Evolutionary conservation across 768 basidiomycete species (phyloP), one percentile per base, ranked within the genome.

Genomic region (Suillus discolor): DNA sequence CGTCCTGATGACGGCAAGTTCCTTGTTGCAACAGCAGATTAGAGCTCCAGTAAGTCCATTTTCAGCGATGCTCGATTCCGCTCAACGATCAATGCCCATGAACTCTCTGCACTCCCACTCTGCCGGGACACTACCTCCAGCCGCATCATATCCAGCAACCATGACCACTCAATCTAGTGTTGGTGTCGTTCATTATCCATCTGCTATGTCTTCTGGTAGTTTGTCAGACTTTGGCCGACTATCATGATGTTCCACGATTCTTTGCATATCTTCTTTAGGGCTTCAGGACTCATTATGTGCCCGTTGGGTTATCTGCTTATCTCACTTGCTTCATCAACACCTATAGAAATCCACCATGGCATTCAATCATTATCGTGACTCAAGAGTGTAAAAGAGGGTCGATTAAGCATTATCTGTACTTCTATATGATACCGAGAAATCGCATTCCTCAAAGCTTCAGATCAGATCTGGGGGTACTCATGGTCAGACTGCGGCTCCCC

Each of bases 1-100:
- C 70, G 91, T 93, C 69, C 83, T 93, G 71, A 87, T 90, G 71
- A 88, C 91, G 4, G 91, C 92, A 47, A 82, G 78, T 67, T 80
- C 82, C 53, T 78, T 86, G 61, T 79, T 84, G 34, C 81, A 82
- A 66, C 83, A 83, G 60, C 82, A 84, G 64, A 78, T 75, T 55
- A 78, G 73, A 57, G 53, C 67, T 42, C 62, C 75, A 61, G 65
- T 74, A 68, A 72, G 72, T 70, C 70, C 72, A 66, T 62, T 74
- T 44, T 65, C 70, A 60, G 47, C 70, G 28, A 59, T 69, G 57
- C 66, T 71, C 44, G 75, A 77, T 69, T 67, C 72, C 64, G 70
- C 71, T 53, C 77, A 71, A 65, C 68, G 57, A 61, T n/a, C 67
- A 28, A 68, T 73, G 42, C 62, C 76, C 45, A 67, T 70, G 68